Evolutionary conservation across 2,329 filamentous ascomycete species (phyloP), one percentile per base, ranked within the genome.

Genomic region (Colletotrichum simmondsii): DNA sequence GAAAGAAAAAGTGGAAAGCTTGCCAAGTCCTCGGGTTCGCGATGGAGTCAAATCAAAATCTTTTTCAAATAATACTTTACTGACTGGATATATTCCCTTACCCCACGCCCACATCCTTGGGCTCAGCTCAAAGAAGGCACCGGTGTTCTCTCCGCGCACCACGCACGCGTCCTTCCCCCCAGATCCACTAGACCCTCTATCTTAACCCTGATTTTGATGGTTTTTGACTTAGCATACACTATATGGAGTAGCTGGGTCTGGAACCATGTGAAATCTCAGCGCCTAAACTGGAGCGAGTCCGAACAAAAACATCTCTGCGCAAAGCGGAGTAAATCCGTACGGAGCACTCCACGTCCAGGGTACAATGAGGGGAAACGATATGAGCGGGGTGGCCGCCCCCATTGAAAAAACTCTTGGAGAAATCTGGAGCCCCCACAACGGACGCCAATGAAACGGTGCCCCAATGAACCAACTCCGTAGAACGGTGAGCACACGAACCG

Each of bases 1-100:
- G 5, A 24, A 24, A 5, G 26, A 5, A 46, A 16, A 49, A 35
- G 3, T 52, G 7, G n/a, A 28, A 28, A 14, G 14, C 7, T 30
- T 56, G 62, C 62, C 62, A 65, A 65, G 62, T 14, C 52, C 5
- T 56, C 62, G 62, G 62, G 62, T 56, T 56, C 62, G 32, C 49
- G 49, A 65, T 65, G 62, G 62, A 6, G 22, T 19, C 49, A 37
- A 4, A 24, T 10, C 22, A 7, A 8, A 24, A 37, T 11, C n/a
- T 19, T n/a, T 24, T 22, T 14, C 8, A 24, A 30, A 11, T n/a
- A 26, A 11, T 16, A 61, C 58, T 22, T 22, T 12, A 16, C 14
- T 14, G 6, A 42, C 14, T 2, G 12, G 14, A 14, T 5, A 5
- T 37, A 16, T 42, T 16, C 37, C 5, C 16, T 14, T 42, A 42